Percentiles rank a stretch among this genome's conserved stretches.
Conservation (phyloP, 257 asterid genomes). For the Ilex asprella region DNA sequence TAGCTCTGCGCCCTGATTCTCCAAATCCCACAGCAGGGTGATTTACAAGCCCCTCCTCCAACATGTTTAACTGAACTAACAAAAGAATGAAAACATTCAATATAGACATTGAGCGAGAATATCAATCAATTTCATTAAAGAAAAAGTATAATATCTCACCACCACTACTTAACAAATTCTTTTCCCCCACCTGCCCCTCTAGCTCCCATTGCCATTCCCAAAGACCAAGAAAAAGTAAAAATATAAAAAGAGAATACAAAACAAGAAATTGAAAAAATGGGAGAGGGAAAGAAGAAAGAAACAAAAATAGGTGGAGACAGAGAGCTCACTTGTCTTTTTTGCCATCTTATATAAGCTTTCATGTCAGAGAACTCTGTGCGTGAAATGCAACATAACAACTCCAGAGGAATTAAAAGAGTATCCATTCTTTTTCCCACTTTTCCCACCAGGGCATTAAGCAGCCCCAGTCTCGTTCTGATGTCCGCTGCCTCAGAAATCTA, state of each 20-base stretch:
- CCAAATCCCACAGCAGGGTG: constrained; percentile 95
- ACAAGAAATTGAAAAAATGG: constrained; percentile 1
- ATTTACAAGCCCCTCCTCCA: constrained; percentile 96
- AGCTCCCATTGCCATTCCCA: constrained; percentile 4
- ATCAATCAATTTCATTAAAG: no score
- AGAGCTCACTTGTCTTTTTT: constrained; percentile 88
- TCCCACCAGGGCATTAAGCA: constrained; percentile 92
- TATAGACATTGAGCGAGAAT: background rate
- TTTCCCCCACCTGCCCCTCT: background rate
- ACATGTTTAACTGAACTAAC: constrained; percentile 95
- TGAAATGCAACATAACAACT: constrained; percentile 84
- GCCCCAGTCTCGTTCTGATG: constrained; percentile 80
- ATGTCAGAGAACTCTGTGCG: constrained; percentile 91
- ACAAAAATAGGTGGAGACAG: constrained; percentile 15
- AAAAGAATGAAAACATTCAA: constrained; percentile 34
- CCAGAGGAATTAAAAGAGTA: constrained; percentile 81
- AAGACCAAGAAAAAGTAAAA: constrained; percentile 10
- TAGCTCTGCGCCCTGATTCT: constrained; percentile 86
- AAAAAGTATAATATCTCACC: no score
- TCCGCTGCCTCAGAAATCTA: constrained; percentile 95
- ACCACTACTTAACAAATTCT: no score
- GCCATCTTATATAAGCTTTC: constrained; percentile 94
- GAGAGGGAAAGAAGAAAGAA: constrained; percentile 4
- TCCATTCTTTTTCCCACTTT: constrained; percentile 98
- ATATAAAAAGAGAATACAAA: constrained; percentile 3